Conservation (phyloP, 768 basidiomycete species). For the Dentipellis fragilis region DNA sequence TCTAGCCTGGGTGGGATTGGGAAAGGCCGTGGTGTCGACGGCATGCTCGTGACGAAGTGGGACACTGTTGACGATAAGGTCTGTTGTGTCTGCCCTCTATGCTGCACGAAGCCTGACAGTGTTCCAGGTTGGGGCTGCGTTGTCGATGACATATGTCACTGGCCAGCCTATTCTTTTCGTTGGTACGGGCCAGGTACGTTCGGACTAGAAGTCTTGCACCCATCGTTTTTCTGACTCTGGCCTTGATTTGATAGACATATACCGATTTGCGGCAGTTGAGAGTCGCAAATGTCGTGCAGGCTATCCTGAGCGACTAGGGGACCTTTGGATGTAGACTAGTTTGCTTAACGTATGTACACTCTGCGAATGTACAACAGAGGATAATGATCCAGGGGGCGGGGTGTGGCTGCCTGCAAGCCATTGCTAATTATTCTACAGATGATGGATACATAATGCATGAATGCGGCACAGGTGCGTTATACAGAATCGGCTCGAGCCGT, state of each 20-base stretch:
- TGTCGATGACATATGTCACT: slow-evolving; percentile 99
- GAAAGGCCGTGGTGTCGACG: slow-evolving; percentile 88
- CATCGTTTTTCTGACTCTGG: slow-evolving; percentile 1
- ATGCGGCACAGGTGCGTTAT: too few relatives aligned
- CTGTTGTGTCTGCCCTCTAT: neutral
- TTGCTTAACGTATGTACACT: too few relatives aligned
- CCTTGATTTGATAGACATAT: slow-evolving; percentile 58
- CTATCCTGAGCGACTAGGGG: slow-evolving; percentile 67
- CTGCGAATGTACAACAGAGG: too few relatives aligned
- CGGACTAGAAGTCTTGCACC: slow-evolving; percentile 1
- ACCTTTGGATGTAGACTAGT: too few relatives aligned
- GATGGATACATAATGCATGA: too few relatives aligned
- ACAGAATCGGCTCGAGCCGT: too few relatives aligned
- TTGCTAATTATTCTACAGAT: too few relatives aligned
- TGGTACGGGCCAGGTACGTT: slow-evolving; percentile 86
- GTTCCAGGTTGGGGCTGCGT: slow-evolving; percentile 84
- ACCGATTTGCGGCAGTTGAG: slow-evolving; percentile 88
- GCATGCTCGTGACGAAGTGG: slow-evolving; percentile 98
- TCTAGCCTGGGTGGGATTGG: slow-evolving; percentile 56
- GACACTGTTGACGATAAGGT: slow-evolving; percentile 98
- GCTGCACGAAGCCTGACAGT: neutral
- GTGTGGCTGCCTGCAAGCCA: too few relatives aligned
- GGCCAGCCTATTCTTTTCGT: slow-evolving; percentile 98
- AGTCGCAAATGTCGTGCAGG: slow-evolving; percentile 89
- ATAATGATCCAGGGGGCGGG: too few relatives aligned